Evolutionary conservation across 441 rosid species (phyloP).

Genomic region (Dalechampia spathulata): DNA sequence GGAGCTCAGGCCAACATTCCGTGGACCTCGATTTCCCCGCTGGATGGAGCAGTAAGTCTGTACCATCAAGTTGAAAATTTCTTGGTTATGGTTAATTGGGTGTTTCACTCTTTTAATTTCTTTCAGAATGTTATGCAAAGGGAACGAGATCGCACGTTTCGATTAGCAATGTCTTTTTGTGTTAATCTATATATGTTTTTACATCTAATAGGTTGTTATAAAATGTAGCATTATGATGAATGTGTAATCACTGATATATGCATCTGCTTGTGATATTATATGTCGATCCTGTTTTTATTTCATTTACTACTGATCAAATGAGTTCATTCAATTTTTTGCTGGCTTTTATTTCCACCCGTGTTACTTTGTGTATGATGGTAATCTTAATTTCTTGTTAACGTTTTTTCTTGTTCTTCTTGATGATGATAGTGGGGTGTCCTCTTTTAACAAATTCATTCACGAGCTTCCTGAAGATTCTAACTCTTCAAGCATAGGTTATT

Average conservation of each 20-base stretch:
- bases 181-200: too few species aligned
- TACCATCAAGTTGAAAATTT: background rate
- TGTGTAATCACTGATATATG: background rate
- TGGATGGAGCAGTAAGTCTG: constrained; percentile 85
- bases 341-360: background rate
- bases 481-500: constrained; percentile 61
- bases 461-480: constrained; percentile 79
- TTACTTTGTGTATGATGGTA: background rate
- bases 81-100: background rate
- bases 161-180: too few species aligned
- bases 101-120: background rate
- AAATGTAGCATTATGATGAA: too few species aligned
- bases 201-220: too few species aligned
- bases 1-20: constrained; percentile 91
- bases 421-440: constrained; percentile 73
- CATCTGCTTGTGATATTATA: background rate
- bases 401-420: background rate
- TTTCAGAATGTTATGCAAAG: too few species aligned
- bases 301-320: too few species aligned
- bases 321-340: background rate
- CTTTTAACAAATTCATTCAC: constrained; percentile 88
- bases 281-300: too few species aligned
- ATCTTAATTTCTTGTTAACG: background rate
- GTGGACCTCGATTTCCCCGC: constrained; percentile 83
- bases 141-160: too few species aligned